These are phyloP conservation scores for Talaromyces sp. DNA, from an alignment of 2,329 filamentous ascomycete species.

Conservation along the genomic window DNA sequence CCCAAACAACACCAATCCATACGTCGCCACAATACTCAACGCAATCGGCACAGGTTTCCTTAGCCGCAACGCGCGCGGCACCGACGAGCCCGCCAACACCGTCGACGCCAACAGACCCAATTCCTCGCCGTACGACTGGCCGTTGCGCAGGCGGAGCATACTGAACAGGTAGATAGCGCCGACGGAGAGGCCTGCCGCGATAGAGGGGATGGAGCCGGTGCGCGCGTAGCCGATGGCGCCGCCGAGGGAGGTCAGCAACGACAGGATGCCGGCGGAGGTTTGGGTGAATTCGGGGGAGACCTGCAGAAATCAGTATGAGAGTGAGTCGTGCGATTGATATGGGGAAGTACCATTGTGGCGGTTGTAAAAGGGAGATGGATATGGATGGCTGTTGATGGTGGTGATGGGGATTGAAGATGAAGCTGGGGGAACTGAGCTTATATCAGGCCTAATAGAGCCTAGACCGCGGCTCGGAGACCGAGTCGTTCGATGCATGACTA, in stretches of 20 bases:
- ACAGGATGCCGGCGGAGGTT: slow-evolving; percentile 71
- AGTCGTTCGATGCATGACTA: background rate
- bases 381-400: background rate
- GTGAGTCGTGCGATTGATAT: background rate
- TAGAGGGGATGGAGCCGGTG: slow-evolving; percentile 79
- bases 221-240: slow-evolving; percentile 81
- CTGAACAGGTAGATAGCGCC: slow-evolving; percentile 74
- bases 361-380: background rate
- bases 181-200: slow-evolving; percentile 78
- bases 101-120: slow-evolving; percentile 81
- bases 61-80: slow-evolving; percentile 79
- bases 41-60: slow-evolving; percentile 79
- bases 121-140: slow-evolving; percentile 77
- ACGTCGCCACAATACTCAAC: slow-evolving; percentile 71
- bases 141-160: slow-evolving; percentile 71
- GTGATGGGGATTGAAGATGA: background rate
- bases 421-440: background rate
- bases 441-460: too few species aligned
- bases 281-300: slow-evolving; percentile 21
- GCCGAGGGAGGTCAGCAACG: slow-evolving; percentile 75
- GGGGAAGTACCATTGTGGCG: background rate
- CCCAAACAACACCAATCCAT: slow-evolving; percentile 76
- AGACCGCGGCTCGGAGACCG: background rate
- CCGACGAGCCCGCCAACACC: slow-evolving; percentile 75
- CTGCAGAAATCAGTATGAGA: background rate